Evolutionary conservation across 768 basidiomycete species (phyloP).

Genomic region (Hypholoma sublateritium): DNA sequence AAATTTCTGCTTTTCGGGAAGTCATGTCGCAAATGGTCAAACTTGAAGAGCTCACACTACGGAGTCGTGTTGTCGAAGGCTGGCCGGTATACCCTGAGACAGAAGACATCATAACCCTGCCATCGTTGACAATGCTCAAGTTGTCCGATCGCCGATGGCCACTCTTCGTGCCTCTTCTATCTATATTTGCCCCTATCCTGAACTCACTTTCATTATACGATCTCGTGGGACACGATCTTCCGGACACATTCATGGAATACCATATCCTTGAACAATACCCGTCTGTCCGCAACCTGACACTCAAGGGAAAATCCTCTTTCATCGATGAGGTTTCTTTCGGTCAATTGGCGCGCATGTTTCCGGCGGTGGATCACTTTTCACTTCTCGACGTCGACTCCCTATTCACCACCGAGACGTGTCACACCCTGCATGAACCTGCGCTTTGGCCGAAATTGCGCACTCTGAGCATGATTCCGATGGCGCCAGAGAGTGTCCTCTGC

Average conservation of each 20-base stretch:
- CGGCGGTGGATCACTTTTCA: conserved; percentile 15
- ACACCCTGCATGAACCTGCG: conserved; percentile 13
- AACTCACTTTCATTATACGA: conserved; percentile 21
- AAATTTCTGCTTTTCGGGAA: conserved; percentile 14
- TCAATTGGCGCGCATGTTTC: conserved; percentile 19
- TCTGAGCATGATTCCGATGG: conserved; percentile 19
- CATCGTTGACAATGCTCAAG: conserved; percentile 18
- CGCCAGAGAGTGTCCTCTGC: conserved; percentile 17
- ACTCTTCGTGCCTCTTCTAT: conserved; percentile 20
- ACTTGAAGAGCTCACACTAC: conserved; percentile 20
- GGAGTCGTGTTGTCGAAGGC: conserved; percentile 19
- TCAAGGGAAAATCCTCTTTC: conserved; percentile 17
- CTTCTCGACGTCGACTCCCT: conserved; percentile 15
- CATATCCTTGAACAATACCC: conserved; percentile 17
- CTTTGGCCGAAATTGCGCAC: conserved; percentile 20
- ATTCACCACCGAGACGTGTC: conserved; percentile 15
- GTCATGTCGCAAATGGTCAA: conserved; percentile 16
- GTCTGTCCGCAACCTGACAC: conserved; percentile 15
- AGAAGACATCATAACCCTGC: conserved; percentile 17
- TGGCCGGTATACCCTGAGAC: conserved; percentile 19
- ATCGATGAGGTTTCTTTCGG: conserved; percentile 16
- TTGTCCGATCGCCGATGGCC: conserved; percentile 23
- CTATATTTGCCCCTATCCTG: conserved; percentile 20
- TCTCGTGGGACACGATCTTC: conserved; percentile 21
- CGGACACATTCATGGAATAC: conserved; percentile 12